phyloP scores from a whole-genome alignment of 2,329 filamentous ascomycete genomes.

The Trichoderma sp. region DNA sequence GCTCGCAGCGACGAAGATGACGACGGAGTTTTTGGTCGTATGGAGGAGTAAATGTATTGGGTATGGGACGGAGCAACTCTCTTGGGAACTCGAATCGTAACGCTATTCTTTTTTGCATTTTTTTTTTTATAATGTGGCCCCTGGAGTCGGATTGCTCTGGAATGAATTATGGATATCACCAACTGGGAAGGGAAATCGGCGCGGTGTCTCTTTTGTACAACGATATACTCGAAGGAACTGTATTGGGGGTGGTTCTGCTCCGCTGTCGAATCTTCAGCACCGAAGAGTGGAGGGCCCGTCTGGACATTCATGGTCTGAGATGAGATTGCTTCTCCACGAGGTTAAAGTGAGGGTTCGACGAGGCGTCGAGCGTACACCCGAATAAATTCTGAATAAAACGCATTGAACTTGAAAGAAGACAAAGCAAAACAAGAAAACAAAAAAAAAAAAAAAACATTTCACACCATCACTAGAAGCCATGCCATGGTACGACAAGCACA shows the following conservation, averaged over 20 bases:
- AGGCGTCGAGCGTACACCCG: conserved; percentile 61
- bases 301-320: conserved; percentile 22
- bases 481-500: conserved; percentile 2
- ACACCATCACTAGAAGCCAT: conserved; percentile 9
- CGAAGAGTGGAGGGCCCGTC: conserved; percentile 59
- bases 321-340: conserved; percentile 56
- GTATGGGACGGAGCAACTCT: conserved; percentile 21
- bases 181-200: conserved; percentile 25
- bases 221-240: conserved; percentile 37
- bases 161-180: conserved; percentile 35
- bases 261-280: conserved; percentile 62
- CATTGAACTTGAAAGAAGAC: conserved; percentile 22
- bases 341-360: conserved; percentile 66
- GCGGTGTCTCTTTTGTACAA: conserved; percentile 50
- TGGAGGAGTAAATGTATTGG: conserved; percentile 70
- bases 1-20: conserved; percentile 82
- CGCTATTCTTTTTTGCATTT: conserved; percentile 22
- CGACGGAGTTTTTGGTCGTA: conserved; percentile 90
- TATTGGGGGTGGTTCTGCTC: conserved; percentile 57
- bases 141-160: conserved; percentile 32
- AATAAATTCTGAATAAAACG: conserved; percentile 39
- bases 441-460: background rate
- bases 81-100: conserved; percentile 21
- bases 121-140: conserved; percentile 20
- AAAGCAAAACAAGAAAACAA: background rate